Conservation (phyloP, 352 stramenopile species). For the Globisporangium nunn region DNA sequence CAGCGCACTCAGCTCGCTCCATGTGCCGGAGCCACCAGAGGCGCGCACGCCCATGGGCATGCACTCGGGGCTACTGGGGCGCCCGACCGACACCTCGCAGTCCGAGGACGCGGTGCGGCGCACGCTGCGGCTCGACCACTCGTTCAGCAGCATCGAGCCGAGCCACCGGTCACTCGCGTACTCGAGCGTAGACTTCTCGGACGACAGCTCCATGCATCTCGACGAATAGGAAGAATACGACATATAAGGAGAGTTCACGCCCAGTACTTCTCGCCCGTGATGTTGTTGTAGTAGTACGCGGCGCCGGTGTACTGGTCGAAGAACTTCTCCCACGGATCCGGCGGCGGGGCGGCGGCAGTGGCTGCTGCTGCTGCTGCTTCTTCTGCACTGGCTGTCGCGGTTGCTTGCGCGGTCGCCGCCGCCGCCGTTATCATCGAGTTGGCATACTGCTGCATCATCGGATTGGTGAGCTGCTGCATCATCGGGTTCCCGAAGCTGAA, state of each 20-base stretch:
- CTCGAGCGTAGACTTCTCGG: constrained; percentile 66
- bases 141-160: constrained; percentile 67
- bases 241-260: constrained; percentile 19
- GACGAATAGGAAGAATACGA: constrained; percentile 23
- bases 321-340: constrained; percentile 80
- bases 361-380: not conserved
- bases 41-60: constrained; percentile 30
- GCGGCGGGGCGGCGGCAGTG: constrained; percentile 19
- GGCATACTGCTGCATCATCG: constrained; percentile 26
- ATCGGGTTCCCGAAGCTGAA: constrained; percentile 37
- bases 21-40: constrained; percentile 16
- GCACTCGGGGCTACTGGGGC: constrained; percentile 16
- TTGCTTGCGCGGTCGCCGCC: constrained; percentile 1
- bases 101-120: constrained; percentile 24
- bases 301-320: constrained; percentile 82
- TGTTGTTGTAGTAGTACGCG: constrained; percentile 86
- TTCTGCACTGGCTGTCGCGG: not conserved
- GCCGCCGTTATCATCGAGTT: constrained; percentile 11
- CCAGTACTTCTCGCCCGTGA: constrained; percentile 84
- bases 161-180: constrained; percentile 42
- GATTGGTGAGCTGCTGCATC: constrained; percentile 25
- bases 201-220: constrained; percentile 74
- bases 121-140: constrained; percentile 47
- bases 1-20: constrained; percentile 25
- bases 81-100: constrained; percentile 13